Evolutionary conservation across 768 basidiomycete genomes (phyloP), one percentile per base, ranked within the genome.

Genomic region (Psilocybe subaeruginosa): DNA sequence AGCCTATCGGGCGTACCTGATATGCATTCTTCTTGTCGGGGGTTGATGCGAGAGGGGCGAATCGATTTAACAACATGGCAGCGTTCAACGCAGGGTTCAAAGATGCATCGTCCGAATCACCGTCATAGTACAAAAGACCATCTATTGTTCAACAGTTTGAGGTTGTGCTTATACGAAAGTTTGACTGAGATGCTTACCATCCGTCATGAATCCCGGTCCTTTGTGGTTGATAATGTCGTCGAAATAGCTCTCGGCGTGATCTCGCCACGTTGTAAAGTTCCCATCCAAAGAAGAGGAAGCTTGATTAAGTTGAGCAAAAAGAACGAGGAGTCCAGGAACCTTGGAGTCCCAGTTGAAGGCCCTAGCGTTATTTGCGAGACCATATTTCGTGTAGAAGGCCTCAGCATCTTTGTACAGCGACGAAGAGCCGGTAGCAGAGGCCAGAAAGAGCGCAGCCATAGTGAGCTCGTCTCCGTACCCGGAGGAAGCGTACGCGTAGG

Each of bases 311-410:
- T 97, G 92, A 0, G 89, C 82, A 61, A 89, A 91, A 6, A 97
- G 74, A 17, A 96, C 83, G 45, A 86, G 82, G 0, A 93, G 69
- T 2, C 88, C 95, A 1, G 93, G 90, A 1, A 83, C 85, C 72
- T 92, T 91, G 3, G 85, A 84, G 70, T 95, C 95, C 95, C 95
- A 98, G 71, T 95, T 95, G 75, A 95, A 91, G 4, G 90, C 86
- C 2, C 78, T 74, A 48, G 87, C 75, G 35, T 81, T 76, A 1
- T 78, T 78, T 2, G 74, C 72, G 0, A 96, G 78, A 23, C 79
- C 72, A 68, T 85, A 91, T 33, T 83, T 74, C 8, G 75, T 68
- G 71, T 87, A 94, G 69, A 85, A 85, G 6, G 76, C 70, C 69
- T 85, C 80, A 1, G 92, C 92, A 60, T 91, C 83, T 19, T 79